phyloP scores from a whole-genome alignment of 331 rosid species.

The Phaseolus coccineus region DNA sequence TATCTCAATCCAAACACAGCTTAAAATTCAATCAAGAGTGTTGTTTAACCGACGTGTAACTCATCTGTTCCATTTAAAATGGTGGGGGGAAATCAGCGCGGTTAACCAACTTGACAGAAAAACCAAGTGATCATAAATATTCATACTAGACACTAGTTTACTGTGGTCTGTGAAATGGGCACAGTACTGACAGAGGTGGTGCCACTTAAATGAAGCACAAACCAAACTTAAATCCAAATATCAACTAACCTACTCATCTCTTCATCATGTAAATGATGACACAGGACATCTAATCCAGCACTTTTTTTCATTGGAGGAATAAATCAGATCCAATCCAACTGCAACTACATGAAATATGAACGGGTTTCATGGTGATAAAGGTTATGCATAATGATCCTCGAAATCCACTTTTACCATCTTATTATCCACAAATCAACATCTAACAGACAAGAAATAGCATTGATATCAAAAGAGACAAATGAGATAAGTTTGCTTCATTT shows the following conservation, averaged over 20 bases:
- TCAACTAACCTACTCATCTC: conserved; percentile 8
- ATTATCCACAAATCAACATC: background rate
- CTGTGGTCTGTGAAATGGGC: background rate
- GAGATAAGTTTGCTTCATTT: conserved; percentile 9
- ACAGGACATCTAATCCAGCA: conserved; percentile 7
- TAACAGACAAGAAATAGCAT: conserved; percentile 13
- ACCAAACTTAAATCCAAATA: conserved; percentile 6
- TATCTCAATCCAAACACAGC: background rate
- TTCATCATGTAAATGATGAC: conserved; percentile 22
- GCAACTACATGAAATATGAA: background rate
- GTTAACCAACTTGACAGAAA: conserved; percentile 3
- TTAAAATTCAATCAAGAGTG: background rate
- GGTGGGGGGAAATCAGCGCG: background rate
- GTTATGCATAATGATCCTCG: conserved; percentile 20
- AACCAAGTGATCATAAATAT: background rate
- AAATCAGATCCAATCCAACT: background rate
- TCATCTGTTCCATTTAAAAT: background rate
- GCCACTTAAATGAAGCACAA: background rate
- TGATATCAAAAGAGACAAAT: conserved; percentile 27
- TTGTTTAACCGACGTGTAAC: background rate
- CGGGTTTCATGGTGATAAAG: background rate
- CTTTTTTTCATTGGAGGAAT: background rate
- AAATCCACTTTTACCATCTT: conserved; percentile 10
- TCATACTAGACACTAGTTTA: background rate
- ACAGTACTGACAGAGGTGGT: background rate